Conservation (phyloP, 768 basidiomycete genomes). For the Boletus subparvulus region DNA sequence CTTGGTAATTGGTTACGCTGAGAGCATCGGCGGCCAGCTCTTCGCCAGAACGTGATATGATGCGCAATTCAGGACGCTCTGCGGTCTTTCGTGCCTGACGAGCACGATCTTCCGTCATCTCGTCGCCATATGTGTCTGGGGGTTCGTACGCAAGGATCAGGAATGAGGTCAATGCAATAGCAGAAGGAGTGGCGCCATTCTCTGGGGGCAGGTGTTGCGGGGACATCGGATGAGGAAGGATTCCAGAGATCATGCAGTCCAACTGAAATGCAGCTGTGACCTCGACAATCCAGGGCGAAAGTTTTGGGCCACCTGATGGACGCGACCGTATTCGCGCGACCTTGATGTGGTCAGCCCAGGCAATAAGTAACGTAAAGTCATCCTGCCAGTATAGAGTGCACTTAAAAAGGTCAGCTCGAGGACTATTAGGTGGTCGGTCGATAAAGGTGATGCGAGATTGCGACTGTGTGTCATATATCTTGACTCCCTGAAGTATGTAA, state of each 20-base stretch:
- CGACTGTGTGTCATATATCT: conserved; percentile 83
- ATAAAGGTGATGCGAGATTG: conserved; percentile 82
- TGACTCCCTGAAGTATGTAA: conserved; percentile 68
- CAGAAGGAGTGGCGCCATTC: conserved; percentile 19
- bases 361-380: conserved; percentile 84
- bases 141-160: conserved; percentile 86
- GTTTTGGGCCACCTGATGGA: conserved; percentile 45
- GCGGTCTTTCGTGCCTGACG: conserved; percentile 81
- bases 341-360: conserved; percentile 93
- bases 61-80: conserved; percentile 90
- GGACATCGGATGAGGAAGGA: conserved; percentile 70
- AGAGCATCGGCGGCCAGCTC: conserved; percentile 86
- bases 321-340: conserved; percentile 77
- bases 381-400: conserved; percentile 92
- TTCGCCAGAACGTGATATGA: conserved; percentile 86
- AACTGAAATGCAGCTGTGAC: conserved; percentile 90
- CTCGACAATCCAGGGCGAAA: conserved; percentile 71
- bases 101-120: conserved; percentile 67
- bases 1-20: conserved; percentile 71
- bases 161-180: conserved; percentile 59
- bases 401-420: conserved; percentile 93
- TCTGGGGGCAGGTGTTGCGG: conserved; percentile 15
- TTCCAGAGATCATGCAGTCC: conserved; percentile 93
- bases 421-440: conserved; percentile 77
- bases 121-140: conserved; percentile 65